Conservation (phyloP, 352 stramenopile species). For the Aphanomyces stellatus region DNA sequence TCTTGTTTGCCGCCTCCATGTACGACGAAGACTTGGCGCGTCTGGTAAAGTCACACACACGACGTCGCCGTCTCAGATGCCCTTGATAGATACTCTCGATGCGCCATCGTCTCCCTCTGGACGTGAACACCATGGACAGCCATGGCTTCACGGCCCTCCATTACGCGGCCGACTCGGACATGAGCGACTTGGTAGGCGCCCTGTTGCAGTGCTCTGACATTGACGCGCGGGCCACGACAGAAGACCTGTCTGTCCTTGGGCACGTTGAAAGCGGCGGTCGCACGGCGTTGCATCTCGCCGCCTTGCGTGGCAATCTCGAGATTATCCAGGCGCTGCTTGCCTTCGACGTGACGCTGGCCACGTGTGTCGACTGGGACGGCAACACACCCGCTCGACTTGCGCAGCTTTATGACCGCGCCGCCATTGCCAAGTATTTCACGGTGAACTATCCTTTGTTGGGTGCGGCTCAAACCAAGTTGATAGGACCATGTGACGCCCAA, state of each 20-base stretch:
- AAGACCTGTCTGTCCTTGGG: slow-evolving; percentile 23
- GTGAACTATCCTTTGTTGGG: not conserved
- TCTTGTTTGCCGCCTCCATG: slow-evolving; percentile 73
- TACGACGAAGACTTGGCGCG: slow-evolving; percentile 75
- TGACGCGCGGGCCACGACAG: slow-evolving; percentile 30
- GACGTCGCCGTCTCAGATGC: slow-evolving; percentile 25
- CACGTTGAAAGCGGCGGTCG: slow-evolving; percentile 64
- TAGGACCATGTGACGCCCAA: not conserved
- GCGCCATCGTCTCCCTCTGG: slow-evolving; percentile 21
- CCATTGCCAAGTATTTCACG: not conserved
- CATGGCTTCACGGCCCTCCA: slow-evolving; percentile 62
- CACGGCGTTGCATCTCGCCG: slow-evolving; percentile 61
- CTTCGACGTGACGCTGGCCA: slow-evolving; percentile 26
- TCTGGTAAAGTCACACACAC: no score
- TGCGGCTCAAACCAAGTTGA: no score
- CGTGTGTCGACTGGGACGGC: slow-evolving; percentile 48
- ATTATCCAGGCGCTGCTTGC: slow-evolving; percentile 41
- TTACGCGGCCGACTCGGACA: slow-evolving; percentile 69
- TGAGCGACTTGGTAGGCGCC: slow-evolving; percentile 29
- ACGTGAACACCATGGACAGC: slow-evolving; percentile 61
- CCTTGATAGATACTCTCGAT: not conserved
- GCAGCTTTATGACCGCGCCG: slow-evolving; percentile 30
- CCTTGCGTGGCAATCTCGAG: slow-evolving; percentile 41
- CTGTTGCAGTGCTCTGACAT: not conserved
- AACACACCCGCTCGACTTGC: slow-evolving; percentile 43